Conservation (phyloP, 1,139 yeast genomes). For the Tardiomyces digboiensis region DNA sequence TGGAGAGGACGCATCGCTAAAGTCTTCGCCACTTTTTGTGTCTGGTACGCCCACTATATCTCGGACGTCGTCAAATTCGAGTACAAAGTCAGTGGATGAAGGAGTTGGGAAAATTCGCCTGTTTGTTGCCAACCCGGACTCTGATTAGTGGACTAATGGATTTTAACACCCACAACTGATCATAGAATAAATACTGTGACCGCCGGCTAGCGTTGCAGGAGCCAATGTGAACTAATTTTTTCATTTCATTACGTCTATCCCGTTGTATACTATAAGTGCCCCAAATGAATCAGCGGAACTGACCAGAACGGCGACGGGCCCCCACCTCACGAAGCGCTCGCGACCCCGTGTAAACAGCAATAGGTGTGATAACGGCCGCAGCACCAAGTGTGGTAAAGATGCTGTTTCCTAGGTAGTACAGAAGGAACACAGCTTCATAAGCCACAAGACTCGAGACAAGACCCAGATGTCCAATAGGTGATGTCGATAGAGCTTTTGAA, state of each 20-base stretch:
- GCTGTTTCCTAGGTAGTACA: conserved; percentile 60
- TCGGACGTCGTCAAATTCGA: conserved; percentile 9
- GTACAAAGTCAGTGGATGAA: conserved; percentile 28
- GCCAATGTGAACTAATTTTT: too few species aligned
- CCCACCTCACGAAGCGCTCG: conserved; percentile 37
- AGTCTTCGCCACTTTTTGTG: not conserved
- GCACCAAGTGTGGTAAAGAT: conserved; percentile 62
- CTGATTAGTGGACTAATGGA: conserved; percentile 19
- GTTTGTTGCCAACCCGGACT: conserved; percentile 67
- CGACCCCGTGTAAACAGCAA: conserved; percentile 60
- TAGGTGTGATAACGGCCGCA: conserved; percentile 41
- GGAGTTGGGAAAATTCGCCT: conserved; percentile 36
- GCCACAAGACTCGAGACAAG: conserved; percentile 44
- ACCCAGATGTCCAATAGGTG: not conserved
- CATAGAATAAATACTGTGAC: not conserved
- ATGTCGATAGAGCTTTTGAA: conserved; percentile 8
- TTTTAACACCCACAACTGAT: too few species aligned
- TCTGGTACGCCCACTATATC: not conserved
- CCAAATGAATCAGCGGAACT: conserved; percentile 3
- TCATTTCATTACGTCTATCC: too few species aligned
- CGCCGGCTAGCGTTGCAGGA: too few species aligned
- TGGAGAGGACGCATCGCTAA: not conserved
- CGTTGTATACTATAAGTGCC: not conserved
- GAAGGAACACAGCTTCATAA: conserved; percentile 53
- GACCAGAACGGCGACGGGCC: conserved; percentile 16